Evolutionary conservation across 345 rosid genomes (phyloP), one percentile per base, ranked within the genome.

Genomic region (Clausena lansium): DNA sequence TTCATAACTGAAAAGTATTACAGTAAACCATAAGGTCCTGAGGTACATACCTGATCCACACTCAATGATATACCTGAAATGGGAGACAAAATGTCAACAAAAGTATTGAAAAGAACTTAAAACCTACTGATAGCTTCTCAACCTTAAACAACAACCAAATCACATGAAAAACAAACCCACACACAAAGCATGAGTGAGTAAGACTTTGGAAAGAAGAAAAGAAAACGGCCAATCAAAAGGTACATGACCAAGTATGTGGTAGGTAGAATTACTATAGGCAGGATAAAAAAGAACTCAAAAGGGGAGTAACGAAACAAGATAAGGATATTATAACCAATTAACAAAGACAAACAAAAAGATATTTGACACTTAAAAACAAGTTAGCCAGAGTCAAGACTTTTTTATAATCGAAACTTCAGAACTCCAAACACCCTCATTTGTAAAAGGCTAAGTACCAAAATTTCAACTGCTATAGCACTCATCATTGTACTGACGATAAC

Each of bases 21-120:
- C 20, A 45, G 30, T 20, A 27, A 50, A 24, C 15, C 52, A 45
- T 27, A 3, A 45, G 8, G 41, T 71, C 3, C 24, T 55, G 74
- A 66, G 36, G 68, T 2, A 65, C 39, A 36, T 88, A 93, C 98
- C 98, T 95, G 98, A 35, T 95, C 98, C 74, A 95, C 77, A 75
- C 87, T 84, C 70, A 95, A 73, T n/a, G 95, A 83, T 77, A 95
- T 91, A 67, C 98, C 98, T 93, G 86, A 63, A 82, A 82, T 35
- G 52, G 68, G 70, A 63, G 50, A 25, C 25, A 58, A 73, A 68
- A 24, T 55, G 58, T 30, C 38, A 78, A 69, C 22, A 54, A 24
- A 28, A 6, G 30, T 13, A 6, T 5, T 47, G 59, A 62, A 8
- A 52, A 52, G 24, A 68, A 41, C 4, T 41, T 9, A 9, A 67